These are phyloP conservation scores for Calamus simplicifolius DNA, from an alignment of 176 grass and related monocot genomes.

Conservation along the genomic window DNA sequence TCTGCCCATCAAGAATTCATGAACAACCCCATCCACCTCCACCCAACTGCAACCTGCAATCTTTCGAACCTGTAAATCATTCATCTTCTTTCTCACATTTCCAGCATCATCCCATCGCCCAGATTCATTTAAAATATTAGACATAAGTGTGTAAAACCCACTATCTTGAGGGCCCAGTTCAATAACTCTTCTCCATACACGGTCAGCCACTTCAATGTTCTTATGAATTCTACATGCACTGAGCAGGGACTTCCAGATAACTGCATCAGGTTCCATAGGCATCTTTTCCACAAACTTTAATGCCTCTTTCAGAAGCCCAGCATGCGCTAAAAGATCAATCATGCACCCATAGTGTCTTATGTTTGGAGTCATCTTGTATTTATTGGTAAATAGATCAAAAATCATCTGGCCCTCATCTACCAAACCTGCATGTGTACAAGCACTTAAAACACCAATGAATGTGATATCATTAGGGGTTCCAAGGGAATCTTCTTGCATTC, in stretches of 20 bases:
- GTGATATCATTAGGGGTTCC: slow-evolving; percentile 7
- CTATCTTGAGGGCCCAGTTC: slow-evolving; percentile 11
- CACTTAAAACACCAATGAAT: slow-evolving; percentile 9
- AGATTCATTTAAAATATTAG: slow-evolving; percentile 6
- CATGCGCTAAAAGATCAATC: slow-evolving; percentile 12
- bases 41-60: slow-evolving; percentile 18
- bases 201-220: slow-evolving; percentile 1
- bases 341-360: slow-evolving; percentile 20
- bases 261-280: slow-evolving; percentile 4
- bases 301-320: slow-evolving; percentile 9
- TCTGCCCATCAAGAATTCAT: slow-evolving; percentile 15
- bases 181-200: slow-evolving; percentile 8
- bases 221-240: slow-evolving; percentile 13
- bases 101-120: neutral
- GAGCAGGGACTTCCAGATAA: slow-evolving; percentile 21
- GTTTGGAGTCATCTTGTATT: slow-evolving; percentile 15
- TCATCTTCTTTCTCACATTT: slow-evolving; percentile 20
- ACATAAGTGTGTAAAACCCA: slow-evolving; percentile 8
- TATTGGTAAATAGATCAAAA: slow-evolving; percentile 7
- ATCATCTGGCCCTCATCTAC: slow-evolving; percentile 2
- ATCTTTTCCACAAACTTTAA: slow-evolving; percentile 9
- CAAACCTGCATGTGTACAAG: slow-evolving; percentile 11
- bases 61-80: slow-evolving; percentile 16
- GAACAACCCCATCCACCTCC: slow-evolving; percentile 9
- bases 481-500: slow-evolving; percentile 4